A percentile compares a stretch with the other conserved stretches of the same genome.
Conservation (phyloP, 1,284 basidiomycete species). For the Sporisorium iseilematis-ciliati region DNA sequence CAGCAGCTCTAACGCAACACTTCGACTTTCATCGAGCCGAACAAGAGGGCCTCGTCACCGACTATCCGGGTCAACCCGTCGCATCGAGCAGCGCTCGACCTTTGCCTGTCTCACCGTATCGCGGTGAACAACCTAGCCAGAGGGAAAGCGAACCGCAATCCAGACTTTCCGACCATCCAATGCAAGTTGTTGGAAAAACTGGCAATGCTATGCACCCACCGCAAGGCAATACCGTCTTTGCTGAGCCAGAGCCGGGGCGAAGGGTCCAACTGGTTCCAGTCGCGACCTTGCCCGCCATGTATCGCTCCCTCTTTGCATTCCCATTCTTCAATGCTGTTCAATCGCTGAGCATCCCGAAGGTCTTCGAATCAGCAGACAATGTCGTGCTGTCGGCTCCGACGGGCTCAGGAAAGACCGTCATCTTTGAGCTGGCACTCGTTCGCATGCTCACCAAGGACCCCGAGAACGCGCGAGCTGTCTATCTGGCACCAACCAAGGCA, state of each 20-base stretch:
- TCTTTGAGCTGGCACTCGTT: slow-evolving; percentile 92
- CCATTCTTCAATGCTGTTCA: slow-evolving; percentile 90
- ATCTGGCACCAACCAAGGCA: slow-evolving; percentile 89
- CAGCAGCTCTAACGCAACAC: slow-evolving; percentile 7
- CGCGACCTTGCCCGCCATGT: slow-evolving; percentile 75
- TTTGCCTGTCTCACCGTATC: background rate
- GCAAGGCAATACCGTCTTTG: slow-evolving; percentile 1
- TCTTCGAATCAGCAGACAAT: slow-evolving; percentile 79
- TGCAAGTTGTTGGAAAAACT: background rate
- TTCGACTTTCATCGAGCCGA: slow-evolving; percentile 37
- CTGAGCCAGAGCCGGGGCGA: slow-evolving; percentile 28
- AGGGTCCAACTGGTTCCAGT: slow-evolving; percentile 23
- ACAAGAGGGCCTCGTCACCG: slow-evolving; percentile 21
- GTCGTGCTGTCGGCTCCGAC: slow-evolving; percentile 74
- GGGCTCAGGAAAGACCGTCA: slow-evolving; percentile 72
- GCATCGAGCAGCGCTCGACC: background rate
- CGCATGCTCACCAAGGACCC: slow-evolving; percentile 76
- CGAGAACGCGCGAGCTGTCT: slow-evolving; percentile 77
- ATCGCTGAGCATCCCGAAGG: slow-evolving; percentile 82
- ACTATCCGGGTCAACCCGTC: background rate
- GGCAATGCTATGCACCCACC: background rate
- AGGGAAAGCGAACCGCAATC: slow-evolving; percentile 1
- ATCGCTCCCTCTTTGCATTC: slow-evolving; percentile 84
- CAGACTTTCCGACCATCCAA: background rate
- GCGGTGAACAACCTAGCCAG: background rate